Base-by-base conservation (phyloP, 108 stramenopile species). In the Mediolabrus comicus region DNA sequence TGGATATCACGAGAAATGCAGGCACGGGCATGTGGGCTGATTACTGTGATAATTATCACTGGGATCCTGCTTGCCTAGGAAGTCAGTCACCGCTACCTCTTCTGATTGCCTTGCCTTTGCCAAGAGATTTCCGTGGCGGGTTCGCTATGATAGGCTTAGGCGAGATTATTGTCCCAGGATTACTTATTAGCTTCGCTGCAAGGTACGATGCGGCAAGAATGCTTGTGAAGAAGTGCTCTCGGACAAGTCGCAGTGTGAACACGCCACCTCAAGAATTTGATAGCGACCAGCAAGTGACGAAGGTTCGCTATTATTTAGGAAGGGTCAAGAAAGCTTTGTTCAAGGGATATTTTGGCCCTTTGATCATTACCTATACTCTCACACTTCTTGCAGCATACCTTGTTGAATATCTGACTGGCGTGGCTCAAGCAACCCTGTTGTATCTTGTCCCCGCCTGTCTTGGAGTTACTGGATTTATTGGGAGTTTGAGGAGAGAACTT, bases 361-460 rank as follows among this genome's bases (percentile, higher is more conserved):
- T 96, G 49, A 81, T 93, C 30, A 62, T 87, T 22, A 89, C 92
- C 24, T 97, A 96, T 72, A 91, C 95, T 38, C 64, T 95, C 36
- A 95, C 95, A 10, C 79, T 97, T 51, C 57, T 81, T 46, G 90
- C 92, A 84, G 95, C 97, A 13, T 95, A 96, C 66, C 55, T 83
- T 28, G 95, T 95, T 0, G 97, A 96, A 5, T 91, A 89, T 56
- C n/a, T 81, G 13, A 95, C 90, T 83, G 57, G 85, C 7, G 86
- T 82, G 83, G 95, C 95, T 8, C 97, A 97, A 74, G 95, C 97
- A 7, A 93, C 97, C 4, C 69, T 97, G 38, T 76, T 97, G 53
- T 97, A 97, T 75, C 65, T 97, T 27, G 97, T 96, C 14, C 97
- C 97, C 14, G 83, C 83, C 59, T 94, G 92, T 31, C 84, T 97